These are phyloP conservation scores for Zea mays DNA, from an alignment of 176 grass and related monocot genomes.

Conservation along the genomic window DNA sequence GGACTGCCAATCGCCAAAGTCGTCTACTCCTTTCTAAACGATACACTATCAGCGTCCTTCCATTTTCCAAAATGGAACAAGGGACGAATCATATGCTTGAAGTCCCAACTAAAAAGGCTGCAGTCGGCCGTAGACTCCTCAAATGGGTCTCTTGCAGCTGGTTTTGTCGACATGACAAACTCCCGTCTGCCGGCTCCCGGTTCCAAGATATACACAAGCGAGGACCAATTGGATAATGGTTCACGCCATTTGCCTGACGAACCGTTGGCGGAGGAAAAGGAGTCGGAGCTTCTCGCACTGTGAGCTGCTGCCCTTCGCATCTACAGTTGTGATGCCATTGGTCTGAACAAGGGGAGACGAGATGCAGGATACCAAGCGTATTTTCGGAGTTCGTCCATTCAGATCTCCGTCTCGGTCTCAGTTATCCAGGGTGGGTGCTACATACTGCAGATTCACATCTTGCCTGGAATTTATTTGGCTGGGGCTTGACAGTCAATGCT, in stretches of 20 bases:
- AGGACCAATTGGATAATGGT: conserved; percentile 30
- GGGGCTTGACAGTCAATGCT: too few species aligned
- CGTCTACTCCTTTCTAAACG: conserved; percentile 73
- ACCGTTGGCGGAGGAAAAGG: conserved; percentile 42
- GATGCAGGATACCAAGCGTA: neutral
- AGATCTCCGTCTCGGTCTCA: neutral
- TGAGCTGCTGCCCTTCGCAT: conserved; percentile 33
- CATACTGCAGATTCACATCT: too few species aligned
- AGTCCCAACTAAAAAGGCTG: conserved; percentile 75
- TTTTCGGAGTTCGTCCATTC: conserved; percentile 37
- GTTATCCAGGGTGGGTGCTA: too few species aligned
- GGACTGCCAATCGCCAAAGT: conserved; percentile 68
- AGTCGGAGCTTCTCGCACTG: conserved; percentile 69
- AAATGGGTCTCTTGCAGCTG: conserved; percentile 34
- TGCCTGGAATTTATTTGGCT: too few species aligned
- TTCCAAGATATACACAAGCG: conserved; percentile 52
- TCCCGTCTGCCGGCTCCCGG: conserved; percentile 50
- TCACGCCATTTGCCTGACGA: conserved; percentile 6
- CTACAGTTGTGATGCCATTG: conserved; percentile 17
- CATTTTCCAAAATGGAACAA: conserved; percentile 93
- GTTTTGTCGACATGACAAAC: conserved; percentile 55
- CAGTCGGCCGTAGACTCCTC: conserved; percentile 52
- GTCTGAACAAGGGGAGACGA: conserved; percentile 21
- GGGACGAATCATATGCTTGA: conserved; percentile 76
- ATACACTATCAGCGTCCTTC: conserved; percentile 68